These are phyloP conservation scores for Citrus glauca DNA, from an alignment of 345 rosid species.

Conservation along the genomic window DNA sequence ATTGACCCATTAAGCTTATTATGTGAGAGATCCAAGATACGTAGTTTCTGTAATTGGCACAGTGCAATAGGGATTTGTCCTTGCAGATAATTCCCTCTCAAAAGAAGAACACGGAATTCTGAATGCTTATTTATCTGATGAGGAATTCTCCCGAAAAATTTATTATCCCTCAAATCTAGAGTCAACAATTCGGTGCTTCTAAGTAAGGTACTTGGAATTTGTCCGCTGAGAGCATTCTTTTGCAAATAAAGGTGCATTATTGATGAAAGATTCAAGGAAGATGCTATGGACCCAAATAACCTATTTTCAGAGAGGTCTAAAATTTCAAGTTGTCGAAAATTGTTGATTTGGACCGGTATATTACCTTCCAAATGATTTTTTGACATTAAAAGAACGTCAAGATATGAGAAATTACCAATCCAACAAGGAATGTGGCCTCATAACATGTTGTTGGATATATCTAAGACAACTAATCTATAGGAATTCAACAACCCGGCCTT, in stretches of 20 bases:
- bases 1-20: slow-evolving; percentile 1
- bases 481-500: neutral
- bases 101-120: neutral
- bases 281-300: neutral
- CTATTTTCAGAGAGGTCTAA: neutral
- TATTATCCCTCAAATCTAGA: neutral
- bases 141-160: neutral
- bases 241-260: neutral
- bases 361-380: neutral
- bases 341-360: neutral
- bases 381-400: neutral
- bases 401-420: neutral
- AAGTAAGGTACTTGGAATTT: neutral
- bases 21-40: slow-evolving; percentile 1
- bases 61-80: neutral
- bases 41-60: neutral
- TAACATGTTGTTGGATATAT: neutral
- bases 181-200: neutral
- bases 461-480: accelerated
- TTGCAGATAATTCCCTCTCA: neutral
- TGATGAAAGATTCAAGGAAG: neutral
- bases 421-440: neutral
- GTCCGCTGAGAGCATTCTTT: neutral
- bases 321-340: accelerated
- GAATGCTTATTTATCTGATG: neutral